These are phyloP conservation scores for Globisporangium okanoganense DNA, from an alignment of 352 stramenopile genomes.

Conservation along the genomic window DNA sequence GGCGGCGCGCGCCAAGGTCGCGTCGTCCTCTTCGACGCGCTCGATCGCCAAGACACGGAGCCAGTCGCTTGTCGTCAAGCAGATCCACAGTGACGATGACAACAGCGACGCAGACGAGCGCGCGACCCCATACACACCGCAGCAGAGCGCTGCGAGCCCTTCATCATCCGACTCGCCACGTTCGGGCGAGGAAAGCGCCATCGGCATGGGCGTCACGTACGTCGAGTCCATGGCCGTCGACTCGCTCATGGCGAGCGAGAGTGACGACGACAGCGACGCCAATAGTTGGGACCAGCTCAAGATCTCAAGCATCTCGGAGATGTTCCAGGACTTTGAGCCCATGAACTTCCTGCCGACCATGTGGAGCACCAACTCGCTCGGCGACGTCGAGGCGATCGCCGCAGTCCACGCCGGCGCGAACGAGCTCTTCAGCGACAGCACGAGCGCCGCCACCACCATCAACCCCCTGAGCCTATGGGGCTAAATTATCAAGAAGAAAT, in stretches of 20 bases:
- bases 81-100: conserved; percentile 5
- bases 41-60: conserved; percentile 9
- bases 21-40: neutral
- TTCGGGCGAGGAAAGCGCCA: conserved; percentile 23
- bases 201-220: conserved; percentile 11
- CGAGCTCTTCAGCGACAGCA: conserved; percentile 32
- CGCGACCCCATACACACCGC: conserved; percentile 13
- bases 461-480: conserved; percentile 16
- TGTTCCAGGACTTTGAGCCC: conserved; percentile 46
- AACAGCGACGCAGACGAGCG: conserved; percentile 3
- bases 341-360: conserved; percentile 29
- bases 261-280: conserved; percentile 6
- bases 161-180: conserved; percentile 31
- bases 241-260: conserved; percentile 22
- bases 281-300: conserved; percentile 21
- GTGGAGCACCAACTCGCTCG: conserved; percentile 55
- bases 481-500: conserved; percentile 18
- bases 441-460: neutral
- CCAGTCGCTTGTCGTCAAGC: conserved; percentile 7
- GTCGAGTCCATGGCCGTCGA: conserved; percentile 21
- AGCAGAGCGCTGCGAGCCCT: conserved; percentile 12
- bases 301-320: conserved; percentile 31
- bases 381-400: conserved; percentile 28
- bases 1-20: neutral
- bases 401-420: conserved; percentile 17